Base-by-base conservation (phyloP, 176 grass and related monocot genomes). In the Pontederia crassipes region DNA sequence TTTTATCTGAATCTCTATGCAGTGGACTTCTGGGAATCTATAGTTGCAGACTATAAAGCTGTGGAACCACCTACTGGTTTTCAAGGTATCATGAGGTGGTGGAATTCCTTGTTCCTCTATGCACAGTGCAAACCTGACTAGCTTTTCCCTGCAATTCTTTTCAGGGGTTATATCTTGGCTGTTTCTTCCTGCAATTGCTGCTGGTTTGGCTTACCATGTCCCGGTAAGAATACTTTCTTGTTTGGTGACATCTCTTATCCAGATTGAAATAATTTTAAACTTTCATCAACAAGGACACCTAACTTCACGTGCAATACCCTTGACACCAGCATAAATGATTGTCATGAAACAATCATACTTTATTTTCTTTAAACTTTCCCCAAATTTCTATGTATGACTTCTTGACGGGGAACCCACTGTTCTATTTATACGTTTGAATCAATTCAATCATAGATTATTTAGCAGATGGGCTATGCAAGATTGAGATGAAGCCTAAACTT, bases 131-230 rank as follows among this genome's bases (percentile, higher is more conserved):
- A 24, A 24, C 54, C 26, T 56, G 17, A 69, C 6, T 40, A 40
- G 13, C 4, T 69, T 57, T 20, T 2, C 53, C 46, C 70, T 17
- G 12, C 12, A 17, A 71, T 78, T 56, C 75, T 59, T 74, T 81
- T 49, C 73, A 97, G 93, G 78, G 11, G 9, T 91, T 52, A 85
- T 97, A 62, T 88, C 93, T 79, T 97, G 87, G 93, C 63, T 84
- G 56, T 97, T 97, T 77, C 93, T 76, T 78, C 87, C 93, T 65
- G 81, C 84, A 14, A 76, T 97, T 55, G 67, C 76, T 62, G 76
- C 83, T 78, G 81, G 81, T 59, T 73, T 92, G 87, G 57, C 82
- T 69, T 79, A 90, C 46, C 62, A 97, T 60, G 84, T 82, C 48
- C 93, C 86, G 67, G 87, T 97, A 91, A 58, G 32, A 74, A 61